phyloP scores from a whole-genome alignment of 495 filamentous ascomycete genomes.

The Aspergillus bridgeri region DNA sequence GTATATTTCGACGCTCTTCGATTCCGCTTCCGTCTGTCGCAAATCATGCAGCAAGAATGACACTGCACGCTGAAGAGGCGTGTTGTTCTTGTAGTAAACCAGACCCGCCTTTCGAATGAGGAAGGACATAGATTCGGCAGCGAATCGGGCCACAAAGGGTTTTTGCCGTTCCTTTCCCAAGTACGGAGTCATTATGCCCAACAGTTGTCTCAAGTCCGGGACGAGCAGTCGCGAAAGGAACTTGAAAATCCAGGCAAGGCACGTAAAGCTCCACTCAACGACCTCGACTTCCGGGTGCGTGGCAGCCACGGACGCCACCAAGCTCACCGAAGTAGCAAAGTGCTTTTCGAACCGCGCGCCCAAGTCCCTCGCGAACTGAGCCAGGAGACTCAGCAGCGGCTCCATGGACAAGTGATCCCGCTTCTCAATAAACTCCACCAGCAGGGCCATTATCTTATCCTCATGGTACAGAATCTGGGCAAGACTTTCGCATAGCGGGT shows the following conservation, averaged over 20 bases:
- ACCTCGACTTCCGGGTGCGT: conserved; percentile 68
- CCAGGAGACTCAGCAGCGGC: conserved; percentile 76
- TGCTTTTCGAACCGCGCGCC: conserved; percentile 85
- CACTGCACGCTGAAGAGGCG: conserved; percentile 64
- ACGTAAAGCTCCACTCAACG: conserved; percentile 94
- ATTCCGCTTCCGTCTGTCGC: conserved; percentile 45
- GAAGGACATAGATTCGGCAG: conserved; percentile 93
- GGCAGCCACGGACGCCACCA: conserved; percentile 64
- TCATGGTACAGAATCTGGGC: conserved; percentile 88
- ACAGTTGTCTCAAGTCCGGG: conserved; percentile 78
- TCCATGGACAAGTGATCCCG: conserved; percentile 75
- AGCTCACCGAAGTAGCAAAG: conserved; percentile 65
- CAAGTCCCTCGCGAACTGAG: conserved; percentile 89
- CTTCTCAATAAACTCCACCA: conserved; percentile 74
- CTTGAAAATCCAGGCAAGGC: conserved; percentile 94
- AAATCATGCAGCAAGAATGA: conserved; percentile 67
- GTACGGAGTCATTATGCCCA: conserved; percentile 76
- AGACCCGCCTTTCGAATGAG: conserved; percentile 82
- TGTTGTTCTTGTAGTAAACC: conserved; percentile 64
- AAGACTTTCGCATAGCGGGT: conserved; percentile 79
- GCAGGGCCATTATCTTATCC: conserved; percentile 71
- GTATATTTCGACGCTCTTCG: conserved; percentile 54
- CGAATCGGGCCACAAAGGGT: conserved; percentile 80
- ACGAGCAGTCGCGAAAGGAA: conserved; percentile 84
- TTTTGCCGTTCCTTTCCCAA: conserved; percentile 81